phyloP scores from a whole-genome alignment of 1,284 basidiomycete species.

The Waitea zeae region DNA sequence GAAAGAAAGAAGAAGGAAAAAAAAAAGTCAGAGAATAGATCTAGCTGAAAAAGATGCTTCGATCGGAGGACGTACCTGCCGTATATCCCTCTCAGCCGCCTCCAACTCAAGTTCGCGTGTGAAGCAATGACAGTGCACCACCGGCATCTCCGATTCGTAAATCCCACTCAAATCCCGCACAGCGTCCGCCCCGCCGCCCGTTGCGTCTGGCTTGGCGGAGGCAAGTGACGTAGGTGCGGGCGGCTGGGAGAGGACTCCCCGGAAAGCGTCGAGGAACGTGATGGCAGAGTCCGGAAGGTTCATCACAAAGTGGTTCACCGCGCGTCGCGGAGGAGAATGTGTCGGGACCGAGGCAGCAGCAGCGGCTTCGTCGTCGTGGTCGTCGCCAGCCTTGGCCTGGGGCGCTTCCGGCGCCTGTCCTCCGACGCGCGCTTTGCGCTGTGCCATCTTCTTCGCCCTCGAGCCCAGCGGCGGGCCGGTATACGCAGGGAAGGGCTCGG shows the following conservation, averaged over 20 bases:
- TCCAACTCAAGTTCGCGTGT: constrained; percentile 69
- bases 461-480: constrained; percentile 28
- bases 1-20: constrained; percentile 4
- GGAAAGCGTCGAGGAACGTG: constrained; percentile 79
- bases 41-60: no score
- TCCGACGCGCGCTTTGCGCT: constrained; percentile 2
- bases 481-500: constrained; percentile 45
- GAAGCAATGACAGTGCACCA: constrained; percentile 96
- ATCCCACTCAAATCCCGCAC: constrained; percentile 19
- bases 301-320: constrained; percentile 87
- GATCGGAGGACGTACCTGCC: constrained; percentile 55
- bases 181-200: no score
- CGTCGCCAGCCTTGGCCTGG: constrained; percentile 6
- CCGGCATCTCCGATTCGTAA: constrained; percentile 62
- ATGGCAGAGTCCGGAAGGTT: constrained; percentile 91
- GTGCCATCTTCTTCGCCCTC: no score
- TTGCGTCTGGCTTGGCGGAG: no score
- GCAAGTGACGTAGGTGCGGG: no score
- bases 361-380: constrained; percentile 2
- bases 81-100: constrained; percentile 60
- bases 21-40: no score
- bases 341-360: constrained; percentile 5
- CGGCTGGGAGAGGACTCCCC: constrained; percentile 60
- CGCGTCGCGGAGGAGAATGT: constrained; percentile 21
- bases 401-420: constrained; percentile 4